Conservation (phyloP, 2,329 filamentous ascomycete genomes). For the Fusarium torreyae region DNA sequence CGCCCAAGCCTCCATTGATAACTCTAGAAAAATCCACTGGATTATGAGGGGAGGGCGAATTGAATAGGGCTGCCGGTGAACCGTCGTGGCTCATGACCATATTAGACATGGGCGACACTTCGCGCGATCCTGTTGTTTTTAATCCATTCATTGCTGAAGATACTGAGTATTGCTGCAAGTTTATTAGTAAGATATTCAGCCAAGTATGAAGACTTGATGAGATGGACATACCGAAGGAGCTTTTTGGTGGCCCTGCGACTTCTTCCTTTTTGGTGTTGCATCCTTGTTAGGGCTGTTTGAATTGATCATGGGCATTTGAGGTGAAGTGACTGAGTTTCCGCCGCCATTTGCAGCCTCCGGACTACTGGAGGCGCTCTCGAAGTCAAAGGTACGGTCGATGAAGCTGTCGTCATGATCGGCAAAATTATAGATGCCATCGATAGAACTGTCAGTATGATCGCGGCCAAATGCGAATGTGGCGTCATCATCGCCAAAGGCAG, state of each 20-base stretch:
- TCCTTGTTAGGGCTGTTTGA: slow-evolving; percentile 52
- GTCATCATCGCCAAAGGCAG: slow-evolving; percentile 58
- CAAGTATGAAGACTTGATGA: neutral
- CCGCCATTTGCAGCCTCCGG: slow-evolving; percentile 58
- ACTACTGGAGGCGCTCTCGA: slow-evolving; percentile 72
- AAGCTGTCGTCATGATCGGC: slow-evolving; percentile 59
- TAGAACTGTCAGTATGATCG: slow-evolving; percentile 44
- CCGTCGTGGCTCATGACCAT: slow-evolving; percentile 67
- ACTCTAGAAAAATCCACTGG: slow-evolving; percentile 57
- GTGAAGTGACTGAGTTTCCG: slow-evolving; percentile 58
- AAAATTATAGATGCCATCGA: slow-evolving; percentile 54
- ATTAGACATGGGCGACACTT: slow-evolving; percentile 69
- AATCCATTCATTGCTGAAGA: slow-evolving; percentile 66
- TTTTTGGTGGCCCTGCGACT: slow-evolving; percentile 48
- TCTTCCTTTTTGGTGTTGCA: slow-evolving; percentile 46
- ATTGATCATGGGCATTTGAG: slow-evolving; percentile 60
- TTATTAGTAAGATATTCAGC: slow-evolving; percentile 41
- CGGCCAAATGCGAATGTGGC: slow-evolving; percentile 55
- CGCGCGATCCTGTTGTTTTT: slow-evolving; percentile 64
- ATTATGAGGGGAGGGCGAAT: slow-evolving; percentile 63
- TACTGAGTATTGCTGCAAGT: slow-evolving; percentile 64
- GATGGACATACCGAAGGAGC: slow-evolving; percentile 58
- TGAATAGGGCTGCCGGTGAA: slow-evolving; percentile 65
- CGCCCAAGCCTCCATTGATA: slow-evolving; percentile 44
- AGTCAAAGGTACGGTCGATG: slow-evolving; percentile 69